Evolutionary conservation across 2,329 filamentous ascomycete species (phyloP).

Genomic region (Chalaropsis thielavioides): DNA sequence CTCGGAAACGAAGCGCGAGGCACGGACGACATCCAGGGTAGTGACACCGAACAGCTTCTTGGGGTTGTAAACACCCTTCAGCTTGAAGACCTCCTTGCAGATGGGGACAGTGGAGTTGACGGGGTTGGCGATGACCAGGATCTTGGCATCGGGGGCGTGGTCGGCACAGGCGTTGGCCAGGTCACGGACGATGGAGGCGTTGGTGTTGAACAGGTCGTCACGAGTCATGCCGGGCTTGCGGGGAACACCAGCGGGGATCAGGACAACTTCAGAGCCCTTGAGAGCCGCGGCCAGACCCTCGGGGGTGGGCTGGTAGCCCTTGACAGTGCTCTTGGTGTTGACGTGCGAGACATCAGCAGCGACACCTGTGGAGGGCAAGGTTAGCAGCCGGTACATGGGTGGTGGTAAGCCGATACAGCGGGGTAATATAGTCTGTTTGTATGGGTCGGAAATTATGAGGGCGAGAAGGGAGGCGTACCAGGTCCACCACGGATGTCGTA

Average conservation of each 20-base stretch:
- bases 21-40: conserved; percentile 96
- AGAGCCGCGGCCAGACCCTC: conserved; percentile 64
- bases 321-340: conserved; percentile 95
- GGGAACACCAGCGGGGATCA: conserved; percentile 96
- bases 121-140: conserved; percentile 96
- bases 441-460: conserved; percentile 1
- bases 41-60: conserved; percentile 99
- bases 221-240: conserved; percentile 99
- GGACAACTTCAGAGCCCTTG: conserved; percentile 79
- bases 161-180: conserved; percentile 90
- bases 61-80: conserved; percentile 91
- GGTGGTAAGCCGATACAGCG: neutral
- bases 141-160: conserved; percentile 77
- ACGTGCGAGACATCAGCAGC: conserved; percentile 96
- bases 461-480: conserved; percentile 43
- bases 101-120: conserved; percentile 99
- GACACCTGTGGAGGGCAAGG: conserved; percentile 51
- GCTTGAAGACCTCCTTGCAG: conserved; percentile 92
- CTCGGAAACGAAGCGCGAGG: conserved; percentile 93
- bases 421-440: neutral
- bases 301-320: conserved; percentile 68
- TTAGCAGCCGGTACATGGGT: conserved; percentile 1
- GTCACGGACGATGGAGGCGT: conserved; percentile 97
- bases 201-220: conserved; percentile 99
- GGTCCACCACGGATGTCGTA: conserved; percentile 95